Conservation (phyloP, 2,329 filamentous ascomycete genomes). For the Pseudogymnoascus verrucosus region DNA sequence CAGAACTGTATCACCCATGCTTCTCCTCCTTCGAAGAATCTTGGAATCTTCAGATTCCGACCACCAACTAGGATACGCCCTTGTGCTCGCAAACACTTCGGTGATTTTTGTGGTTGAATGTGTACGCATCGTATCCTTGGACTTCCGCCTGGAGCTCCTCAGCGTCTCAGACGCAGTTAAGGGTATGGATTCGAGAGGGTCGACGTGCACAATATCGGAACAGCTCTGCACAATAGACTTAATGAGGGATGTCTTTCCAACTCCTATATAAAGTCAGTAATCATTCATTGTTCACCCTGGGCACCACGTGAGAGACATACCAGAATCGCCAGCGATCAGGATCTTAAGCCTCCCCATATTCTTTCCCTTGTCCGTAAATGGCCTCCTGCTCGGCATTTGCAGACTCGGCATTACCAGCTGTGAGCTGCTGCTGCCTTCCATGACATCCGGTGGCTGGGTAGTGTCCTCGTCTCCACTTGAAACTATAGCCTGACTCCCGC, state of each 20-base stretch:
- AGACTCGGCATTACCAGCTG: conserved; percentile 98
- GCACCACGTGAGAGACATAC: conserved; percentile 36
- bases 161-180: conserved; percentile 27
- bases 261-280: conserved; percentile 40
- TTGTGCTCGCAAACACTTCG: conserved; percentile 72
- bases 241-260: conserved; percentile 85
- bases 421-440: conserved; percentile 48
- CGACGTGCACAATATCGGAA: conserved; percentile 89
- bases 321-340: conserved; percentile 72
- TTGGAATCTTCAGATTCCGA: conserved; percentile 64
- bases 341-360: conserved; percentile 79
- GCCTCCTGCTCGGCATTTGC: conserved; percentile 77
- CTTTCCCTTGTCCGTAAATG: conserved; percentile 83
- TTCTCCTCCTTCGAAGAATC: conserved; percentile 56
- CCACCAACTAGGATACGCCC: conserved; percentile 86
- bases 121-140: conserved; percentile 14
- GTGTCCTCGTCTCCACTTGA: conserved; percentile 26
- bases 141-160: conserved; percentile 20
- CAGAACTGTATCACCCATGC: conserved; percentile 66
- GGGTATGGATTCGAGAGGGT: conserved; percentile 43
- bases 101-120: conserved; percentile 39
- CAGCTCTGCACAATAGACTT: conserved; percentile 80
- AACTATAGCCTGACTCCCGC: conserved; percentile 29
- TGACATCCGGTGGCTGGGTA: conserved; percentile 31
- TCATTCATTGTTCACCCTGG: conserved; percentile 15